Conservation (phyloP, 176 grass and related monocot species). For the Rhynchospora pubera region DNA sequence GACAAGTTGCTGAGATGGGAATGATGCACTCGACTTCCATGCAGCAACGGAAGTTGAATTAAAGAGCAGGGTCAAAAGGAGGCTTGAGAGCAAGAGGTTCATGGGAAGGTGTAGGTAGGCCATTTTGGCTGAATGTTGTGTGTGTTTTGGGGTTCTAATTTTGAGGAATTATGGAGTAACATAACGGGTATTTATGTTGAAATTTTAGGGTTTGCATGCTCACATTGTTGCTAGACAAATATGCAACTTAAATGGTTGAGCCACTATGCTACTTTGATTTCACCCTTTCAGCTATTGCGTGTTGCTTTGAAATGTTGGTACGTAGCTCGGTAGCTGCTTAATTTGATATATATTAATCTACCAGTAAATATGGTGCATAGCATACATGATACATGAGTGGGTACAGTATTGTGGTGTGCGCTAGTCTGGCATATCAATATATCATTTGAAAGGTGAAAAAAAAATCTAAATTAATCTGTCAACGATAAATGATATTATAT, state of each 20-base stretch:
- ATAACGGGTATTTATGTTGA: neutral
- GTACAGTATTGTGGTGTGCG: neutral
- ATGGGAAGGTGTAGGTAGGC: slow-evolving; percentile 12
- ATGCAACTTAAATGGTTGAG: neutral
- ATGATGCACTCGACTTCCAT: neutral
- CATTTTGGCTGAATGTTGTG: slow-evolving; percentile 21
- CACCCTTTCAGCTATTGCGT: neutral
- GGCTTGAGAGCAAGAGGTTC: slow-evolving; percentile 1
- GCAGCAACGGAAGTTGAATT: neutral
- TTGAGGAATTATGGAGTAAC: slow-evolving; percentile 21
- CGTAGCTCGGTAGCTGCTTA: neutral
- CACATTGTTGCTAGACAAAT: neutral
- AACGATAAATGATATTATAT: neutral
- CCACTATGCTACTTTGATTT: neutral
- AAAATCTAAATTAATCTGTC: neutral
- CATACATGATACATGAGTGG: neutral
- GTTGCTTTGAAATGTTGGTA: neutral
- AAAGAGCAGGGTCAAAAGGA: neutral
- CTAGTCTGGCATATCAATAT: neutral
- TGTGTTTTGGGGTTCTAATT: neutral
- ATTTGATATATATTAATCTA: neutral
- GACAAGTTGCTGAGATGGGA: neutral
- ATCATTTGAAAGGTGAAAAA: neutral
- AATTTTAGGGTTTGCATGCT: neutral
- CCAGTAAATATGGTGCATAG: neutral